These are phyloP conservation scores for Pseudohalonectria lignicola DNA, from an alignment of 2,329 filamentous ascomycete species.

Conservation along the genomic window DNA sequence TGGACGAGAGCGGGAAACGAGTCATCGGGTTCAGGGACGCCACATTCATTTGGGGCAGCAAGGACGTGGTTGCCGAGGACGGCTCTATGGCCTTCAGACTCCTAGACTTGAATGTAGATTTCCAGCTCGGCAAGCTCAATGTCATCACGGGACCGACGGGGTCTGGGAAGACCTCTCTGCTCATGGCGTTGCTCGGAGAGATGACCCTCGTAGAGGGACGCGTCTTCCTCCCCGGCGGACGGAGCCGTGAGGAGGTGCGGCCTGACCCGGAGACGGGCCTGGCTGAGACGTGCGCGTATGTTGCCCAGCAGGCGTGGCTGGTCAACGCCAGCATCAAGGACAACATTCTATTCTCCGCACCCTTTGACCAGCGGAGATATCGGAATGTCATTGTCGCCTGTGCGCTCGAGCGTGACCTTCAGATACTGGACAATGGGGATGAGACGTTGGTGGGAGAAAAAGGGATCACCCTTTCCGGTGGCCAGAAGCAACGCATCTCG, in stretches of 20 bases:
- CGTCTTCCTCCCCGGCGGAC: conserved; percentile 76
- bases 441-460: conserved; percentile 94
- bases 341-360: conserved; percentile 85
- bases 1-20: conserved; percentile 56
- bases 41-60: conserved; percentile 81
- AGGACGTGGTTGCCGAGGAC: conserved; percentile 47
- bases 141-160: conserved; percentile 89
- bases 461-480: conserved; percentile 90
- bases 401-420: conserved; percentile 79
- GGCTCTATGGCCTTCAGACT: conserved; percentile 70
- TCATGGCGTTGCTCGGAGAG: conserved; percentile 93
- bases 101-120: conserved; percentile 72
- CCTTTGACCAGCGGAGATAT: conserved; percentile 73
- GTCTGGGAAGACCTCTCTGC: conserved; percentile 86
- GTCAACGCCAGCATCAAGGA: conserved; percentile 93
- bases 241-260: conserved; percentile 74
- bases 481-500: conserved; percentile 95
- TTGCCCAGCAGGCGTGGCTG: conserved; percentile 93
- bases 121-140: conserved; percentile 78
- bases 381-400: conserved; percentile 82
- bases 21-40: conserved; percentile 78
- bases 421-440: conserved; percentile 87
- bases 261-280: conserved; percentile 75
- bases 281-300: conserved; percentile 89
- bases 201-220: conserved; percentile 79